Conservation (phyloP, 2,329 filamentous ascomycete genomes). For the Aspergillus sp. region DNA sequence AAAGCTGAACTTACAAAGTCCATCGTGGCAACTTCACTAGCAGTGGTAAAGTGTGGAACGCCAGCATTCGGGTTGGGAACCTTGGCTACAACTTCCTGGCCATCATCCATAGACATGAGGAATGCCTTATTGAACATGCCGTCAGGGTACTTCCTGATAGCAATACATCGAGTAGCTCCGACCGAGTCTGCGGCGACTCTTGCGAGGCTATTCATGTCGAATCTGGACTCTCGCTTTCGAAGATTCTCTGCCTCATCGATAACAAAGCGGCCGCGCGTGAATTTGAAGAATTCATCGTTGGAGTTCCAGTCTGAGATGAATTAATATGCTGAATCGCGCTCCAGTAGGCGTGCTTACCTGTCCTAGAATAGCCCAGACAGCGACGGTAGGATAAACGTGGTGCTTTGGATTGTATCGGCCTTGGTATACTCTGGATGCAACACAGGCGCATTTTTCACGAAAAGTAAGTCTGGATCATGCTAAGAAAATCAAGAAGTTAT, state of each 20-base stretch:
- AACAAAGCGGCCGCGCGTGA: conserved; percentile 30
- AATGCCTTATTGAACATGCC: conserved; percentile 32
- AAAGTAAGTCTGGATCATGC: background rate
- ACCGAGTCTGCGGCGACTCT: conserved; percentile 21
- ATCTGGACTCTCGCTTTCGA: conserved; percentile 21
- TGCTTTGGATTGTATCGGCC: conserved; percentile 15
- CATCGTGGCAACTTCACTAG: conserved; percentile 40
- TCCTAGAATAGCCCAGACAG: conserved; percentile 12
- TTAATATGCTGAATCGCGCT: conserved; percentile 14
- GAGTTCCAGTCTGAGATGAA: conserved; percentile 25
- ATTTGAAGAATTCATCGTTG: conserved; percentile 29
- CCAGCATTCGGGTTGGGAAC: conserved; percentile 36
- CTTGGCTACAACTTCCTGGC: conserved; percentile 31
- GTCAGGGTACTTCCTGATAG: conserved; percentile 27
- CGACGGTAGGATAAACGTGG: conserved; percentile 3
- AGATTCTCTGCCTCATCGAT: conserved; percentile 26
- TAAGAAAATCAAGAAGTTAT: too few species aligned
- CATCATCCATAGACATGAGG: conserved; percentile 33
- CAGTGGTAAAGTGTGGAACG: conserved; percentile 29
- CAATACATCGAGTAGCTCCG: conserved; percentile 17
- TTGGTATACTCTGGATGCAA: conserved; percentile 9
- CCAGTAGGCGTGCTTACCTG: conserved; percentile 15
- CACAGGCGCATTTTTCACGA: conserved; percentile 9
- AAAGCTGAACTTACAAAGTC: conserved; percentile 19
- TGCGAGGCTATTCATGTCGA: conserved; percentile 24